A percentile compares a stretch with the other conserved stretches of the same genome.
phyloP scores from a whole-genome alignment of 441 rosid genomes.

The Capsella rubella region DNA sequence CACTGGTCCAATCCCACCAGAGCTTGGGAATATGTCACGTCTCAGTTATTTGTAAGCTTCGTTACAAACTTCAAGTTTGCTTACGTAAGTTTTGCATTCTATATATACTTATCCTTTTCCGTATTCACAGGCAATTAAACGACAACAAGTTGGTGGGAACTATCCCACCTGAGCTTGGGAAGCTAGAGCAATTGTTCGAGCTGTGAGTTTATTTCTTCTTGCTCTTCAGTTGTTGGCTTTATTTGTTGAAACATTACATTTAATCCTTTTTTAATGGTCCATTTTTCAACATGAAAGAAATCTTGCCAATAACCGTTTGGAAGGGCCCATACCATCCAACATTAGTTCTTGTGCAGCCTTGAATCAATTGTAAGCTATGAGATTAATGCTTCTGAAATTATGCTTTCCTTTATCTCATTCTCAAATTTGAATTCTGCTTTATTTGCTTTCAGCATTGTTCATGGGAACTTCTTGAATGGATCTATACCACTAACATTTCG shows the following conservation, averaged over 20 bases:
- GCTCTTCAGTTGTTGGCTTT: background rate
- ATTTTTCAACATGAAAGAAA: conserved; percentile 51
- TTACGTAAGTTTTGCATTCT: background rate
- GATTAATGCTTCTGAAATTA: background rate
- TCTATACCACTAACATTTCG: conserved; percentile 73
- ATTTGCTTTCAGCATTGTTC: conserved; percentile 66
- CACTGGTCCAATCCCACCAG: conserved; percentile 86
- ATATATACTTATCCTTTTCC: background rate
- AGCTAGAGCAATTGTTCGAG: conserved; percentile 86
- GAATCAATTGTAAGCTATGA: conserved; percentile 77
- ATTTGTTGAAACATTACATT: background rate
- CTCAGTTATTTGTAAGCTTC: conserved; percentile 87
- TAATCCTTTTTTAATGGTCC: background rate
- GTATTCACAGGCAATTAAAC: conserved; percentile 71
- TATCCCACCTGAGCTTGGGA: conserved; percentile 97
- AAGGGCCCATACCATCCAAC: conserved; percentile 83
- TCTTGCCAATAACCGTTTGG: conserved; percentile 82
- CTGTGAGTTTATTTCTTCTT: conserved; percentile 56
- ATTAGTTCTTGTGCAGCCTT: conserved; percentile 83
- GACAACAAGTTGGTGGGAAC: conserved; percentile 71
- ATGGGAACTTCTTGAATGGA: conserved; percentile 80
- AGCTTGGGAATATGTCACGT: conserved; percentile 94
- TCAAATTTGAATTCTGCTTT: background rate
- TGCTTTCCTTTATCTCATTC: background rate
- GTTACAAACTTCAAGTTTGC: background rate